Evolutionary conservation across 2,329 filamentous ascomycete genomes (phyloP).

Genomic region (Keithomyces neogunnii): DNA sequence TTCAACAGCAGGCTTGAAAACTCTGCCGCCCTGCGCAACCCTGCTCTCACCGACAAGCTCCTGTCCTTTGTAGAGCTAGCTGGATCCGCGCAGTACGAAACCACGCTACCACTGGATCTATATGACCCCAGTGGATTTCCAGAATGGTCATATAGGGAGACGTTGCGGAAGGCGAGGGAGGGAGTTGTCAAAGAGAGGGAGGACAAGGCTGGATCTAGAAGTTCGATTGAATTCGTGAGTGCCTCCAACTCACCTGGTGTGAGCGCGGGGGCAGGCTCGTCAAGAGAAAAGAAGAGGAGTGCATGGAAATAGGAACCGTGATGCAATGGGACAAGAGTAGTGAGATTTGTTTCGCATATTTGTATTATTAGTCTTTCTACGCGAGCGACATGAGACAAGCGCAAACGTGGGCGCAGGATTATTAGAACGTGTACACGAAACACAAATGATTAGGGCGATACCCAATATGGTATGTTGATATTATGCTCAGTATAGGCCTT

Average conservation of each 20-base stretch:
- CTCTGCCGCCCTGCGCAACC: slow-evolving; percentile 62
- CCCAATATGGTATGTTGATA: slow-evolving; percentile 7
- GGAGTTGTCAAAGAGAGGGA: slow-evolving; percentile 34
- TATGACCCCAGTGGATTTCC: slow-evolving; percentile 54
- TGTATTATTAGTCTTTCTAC: background rate
- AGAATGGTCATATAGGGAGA: slow-evolving; percentile 41
- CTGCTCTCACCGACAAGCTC: slow-evolving; percentile 62
- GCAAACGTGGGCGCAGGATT: background rate
- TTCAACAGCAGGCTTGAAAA: slow-evolving; percentile 68
- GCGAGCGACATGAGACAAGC: background rate
- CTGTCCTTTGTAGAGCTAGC: slow-evolving; percentile 53
- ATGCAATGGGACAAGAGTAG: background rate
- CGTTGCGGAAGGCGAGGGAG: slow-evolving; percentile 40
- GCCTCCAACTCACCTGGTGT: background rate
- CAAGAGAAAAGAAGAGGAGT: slow-evolving; percentile 24
- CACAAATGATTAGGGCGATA: background rate
- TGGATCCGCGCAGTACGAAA: slow-evolving; percentile 54
- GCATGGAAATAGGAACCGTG: slow-evolving; percentile 19
- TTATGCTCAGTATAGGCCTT: slow-evolving; percentile 10
- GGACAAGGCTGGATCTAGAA: slow-evolving; percentile 30
- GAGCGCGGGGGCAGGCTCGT: slow-evolving; percentile 13
- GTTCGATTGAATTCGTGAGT: slow-evolving; percentile 40
- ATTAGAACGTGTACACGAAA: background rate
- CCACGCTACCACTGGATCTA: slow-evolving; percentile 45
- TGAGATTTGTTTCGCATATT: background rate